Evolutionary conservation across 106 monocot species (phyloP), one percentile per base, ranked within the genome.

Genomic region (Dendrobium huoshanense): DNA sequence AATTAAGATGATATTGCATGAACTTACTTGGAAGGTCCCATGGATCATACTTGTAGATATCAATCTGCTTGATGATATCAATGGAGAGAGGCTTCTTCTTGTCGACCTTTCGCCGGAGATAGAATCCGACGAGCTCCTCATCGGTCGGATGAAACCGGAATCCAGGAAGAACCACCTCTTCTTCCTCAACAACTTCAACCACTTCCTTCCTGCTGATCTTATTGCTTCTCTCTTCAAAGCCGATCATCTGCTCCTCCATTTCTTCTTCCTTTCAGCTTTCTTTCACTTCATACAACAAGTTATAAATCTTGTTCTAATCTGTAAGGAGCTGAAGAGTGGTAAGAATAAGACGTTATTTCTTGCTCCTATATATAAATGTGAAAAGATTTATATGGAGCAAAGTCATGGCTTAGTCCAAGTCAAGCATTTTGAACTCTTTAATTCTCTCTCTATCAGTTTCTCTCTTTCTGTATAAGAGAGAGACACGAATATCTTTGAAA

Each of bases 111-210:
- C 91, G 83, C 27, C 83, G 87, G 77, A 94, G 89, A 82, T 95
- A 95, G 77, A 95, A 95, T 19, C 85, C 89, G 65, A 95, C 90
- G 41, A 95, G 94, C 87, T 95, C 94, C 48, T 95, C 92, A 49
- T 95, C 95, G 18, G 95, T 95, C 1, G 95, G 95, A 45, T 95
- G 95, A 75, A 95, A 95, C 31, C 95, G 87, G 85, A 95, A 95
- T 19, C 95, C 95, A 0, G 95, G 95, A 80, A 96, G 89, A 75
- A 81, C 80, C 41, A 88, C 47, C 47, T 85, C 79, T 22, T 86
- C 92, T 4, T 91, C 88, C 9, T 81, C 86, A 40, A 37, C 86
- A 13, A n/a, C 43, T 15, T 40, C 15, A 9, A 15, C 75, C 7
- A 6, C 55, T 56, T 72, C 72, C 42, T 72, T 44, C 47, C 70